Percentiles rank a stretch among this genome's conserved stretches.
Conservation (phyloP, 2,329 filamentous ascomycete species). For the Nigrospora sphaerica region DNA sequence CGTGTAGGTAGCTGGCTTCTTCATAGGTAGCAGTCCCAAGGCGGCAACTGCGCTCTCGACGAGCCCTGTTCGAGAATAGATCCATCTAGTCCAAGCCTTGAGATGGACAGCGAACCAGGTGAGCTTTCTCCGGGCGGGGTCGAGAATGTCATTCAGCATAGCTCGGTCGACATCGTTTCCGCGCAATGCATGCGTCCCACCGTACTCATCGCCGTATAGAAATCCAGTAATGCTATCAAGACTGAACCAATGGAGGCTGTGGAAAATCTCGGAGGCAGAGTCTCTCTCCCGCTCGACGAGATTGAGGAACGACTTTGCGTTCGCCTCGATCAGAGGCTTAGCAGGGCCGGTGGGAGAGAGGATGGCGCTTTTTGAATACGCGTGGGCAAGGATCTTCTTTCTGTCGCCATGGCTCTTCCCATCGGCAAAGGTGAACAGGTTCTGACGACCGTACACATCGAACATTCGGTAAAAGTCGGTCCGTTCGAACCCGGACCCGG, state of each 20-base stretch:
- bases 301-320: slow-evolving; percentile 30
- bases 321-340: slow-evolving; percentile 27
- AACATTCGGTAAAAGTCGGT: slow-evolving; percentile 49
- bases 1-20: slow-evolving; percentile 41
- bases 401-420: slow-evolving; percentile 35
- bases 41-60: slow-evolving; percentile 27
- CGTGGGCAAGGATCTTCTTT: slow-evolving; percentile 44
- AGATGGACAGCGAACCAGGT: slow-evolving; percentile 44
- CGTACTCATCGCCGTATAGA: slow-evolving; percentile 35
- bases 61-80: slow-evolving; percentile 33
- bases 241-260: slow-evolving; percentile 43
- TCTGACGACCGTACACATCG: slow-evolving; percentile 42
- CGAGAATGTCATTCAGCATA: slow-evolving; percentile 39
- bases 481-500: slow-evolving; percentile 41
- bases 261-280: slow-evolving; percentile 34
- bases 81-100: slow-evolving; percentile 36
- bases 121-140: slow-evolving; percentile 34
- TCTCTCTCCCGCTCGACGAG: slow-evolving; percentile 28
- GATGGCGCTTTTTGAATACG: slow-evolving; percentile 43
- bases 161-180: slow-evolving; percentile 27
- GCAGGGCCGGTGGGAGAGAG: slow-evolving; percentile 18
- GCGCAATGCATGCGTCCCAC: slow-evolving; percentile 33
- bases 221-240: slow-evolving; percentile 46
- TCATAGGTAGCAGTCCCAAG: slow-evolving; percentile 34
- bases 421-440: slow-evolving; percentile 43